Evolutionary conservation across 768 basidiomycete species (phyloP), one percentile per base, ranked within the genome.

Genomic region (Russula ochroleuca): DNA sequence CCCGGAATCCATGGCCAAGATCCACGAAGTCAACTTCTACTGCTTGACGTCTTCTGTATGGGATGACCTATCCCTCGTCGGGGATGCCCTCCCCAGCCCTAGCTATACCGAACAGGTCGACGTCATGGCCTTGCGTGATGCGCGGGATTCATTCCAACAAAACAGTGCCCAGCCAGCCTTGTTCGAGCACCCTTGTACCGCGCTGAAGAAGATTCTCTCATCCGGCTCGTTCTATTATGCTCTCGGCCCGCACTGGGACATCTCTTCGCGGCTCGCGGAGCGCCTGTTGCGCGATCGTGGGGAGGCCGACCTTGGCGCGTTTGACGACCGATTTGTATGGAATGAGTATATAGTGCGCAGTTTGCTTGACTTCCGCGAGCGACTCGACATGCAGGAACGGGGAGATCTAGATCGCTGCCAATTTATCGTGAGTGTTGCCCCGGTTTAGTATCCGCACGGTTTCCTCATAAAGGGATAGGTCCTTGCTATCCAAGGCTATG

Each of bases 171-270:
- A 78, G 43, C 69, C 83, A 11, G 78, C 78, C n/a, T 78, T 87
- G 28, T 86, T 87, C 71, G 93, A 95, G 70, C 93, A 98, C 70
- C 97, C 97, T 2, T 98, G 95, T 73, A 73, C 84, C 65, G 89
- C 93, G 0, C 82, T 98, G 70, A 87, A 85, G 52, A 97, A 96
- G 75, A 94, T 98, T 60, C 77, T 99, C 5, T 89, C 92, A 35
- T 89, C 89, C 25, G 94, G 94, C 6, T 86, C 89, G 1, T 99
- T 99, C 77, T 99, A 98, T 75, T 97, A 91, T 71, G 87, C 97
- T 2, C 71, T 87, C 31, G 86, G 86, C 69, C 83, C 88, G 0
- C 79, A 82, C 8, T 98, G 95, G 92, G 95, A 98, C 74, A 77
- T 98, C 35, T 94, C 94, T 5, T 88, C 92, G 1, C 79, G 95